Evolutionary conservation across 495 filamentous ascomycete species (phyloP).

Genomic region (Chaetomium fimeti): DNA sequence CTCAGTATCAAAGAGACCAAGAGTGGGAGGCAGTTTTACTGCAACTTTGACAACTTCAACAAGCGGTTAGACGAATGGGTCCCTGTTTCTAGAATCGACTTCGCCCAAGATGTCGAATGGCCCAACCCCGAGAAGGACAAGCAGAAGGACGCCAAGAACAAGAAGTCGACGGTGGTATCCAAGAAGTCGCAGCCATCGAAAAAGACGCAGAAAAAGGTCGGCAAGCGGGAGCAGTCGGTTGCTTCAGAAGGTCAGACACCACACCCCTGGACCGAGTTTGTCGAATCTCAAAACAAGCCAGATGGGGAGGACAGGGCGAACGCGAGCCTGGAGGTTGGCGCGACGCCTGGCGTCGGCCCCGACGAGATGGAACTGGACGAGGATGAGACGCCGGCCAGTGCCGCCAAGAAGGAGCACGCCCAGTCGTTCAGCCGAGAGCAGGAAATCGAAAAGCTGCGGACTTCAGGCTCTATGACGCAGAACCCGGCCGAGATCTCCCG

Average conservation of each 20-base stretch:
- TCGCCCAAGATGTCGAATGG: constrained; percentile 60
- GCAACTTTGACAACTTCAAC: constrained; percentile 99
- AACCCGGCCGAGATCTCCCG: constrained; percentile 96
- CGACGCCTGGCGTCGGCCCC: constrained; percentile 37
- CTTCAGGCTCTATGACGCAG: constrained; percentile 95
- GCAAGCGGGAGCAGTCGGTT: constrained; percentile 50
- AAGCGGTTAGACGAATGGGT: constrained; percentile 99
- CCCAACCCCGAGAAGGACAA: constrained; percentile 57
- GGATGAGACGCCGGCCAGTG: constrained; percentile 42
- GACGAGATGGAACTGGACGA: constrained; percentile 53
- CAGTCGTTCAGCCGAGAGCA: constrained; percentile 75
- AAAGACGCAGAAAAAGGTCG: constrained; percentile 57
- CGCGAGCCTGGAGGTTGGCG: constrained; percentile 38
- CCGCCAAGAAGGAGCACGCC: constrained; percentile 42
- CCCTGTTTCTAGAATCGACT: constrained; percentile 73
- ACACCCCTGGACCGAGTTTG: constrained; percentile 46
- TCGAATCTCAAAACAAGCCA: constrained; percentile 37
- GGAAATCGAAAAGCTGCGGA: constrained; percentile 93
- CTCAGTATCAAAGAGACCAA: constrained; percentile 82
- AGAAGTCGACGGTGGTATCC: constrained; percentile 41
- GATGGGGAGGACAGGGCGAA: constrained; percentile 41
- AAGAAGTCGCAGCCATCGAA: constrained; percentile 50
- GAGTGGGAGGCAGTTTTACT: constrained; percentile 82
- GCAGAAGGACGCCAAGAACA: constrained; percentile 52
- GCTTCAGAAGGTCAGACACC: constrained; percentile 48